Base-by-base conservation (phyloP, 2,329 filamentous ascomycete genomes). In the Fusarium sublunatum region DNA sequence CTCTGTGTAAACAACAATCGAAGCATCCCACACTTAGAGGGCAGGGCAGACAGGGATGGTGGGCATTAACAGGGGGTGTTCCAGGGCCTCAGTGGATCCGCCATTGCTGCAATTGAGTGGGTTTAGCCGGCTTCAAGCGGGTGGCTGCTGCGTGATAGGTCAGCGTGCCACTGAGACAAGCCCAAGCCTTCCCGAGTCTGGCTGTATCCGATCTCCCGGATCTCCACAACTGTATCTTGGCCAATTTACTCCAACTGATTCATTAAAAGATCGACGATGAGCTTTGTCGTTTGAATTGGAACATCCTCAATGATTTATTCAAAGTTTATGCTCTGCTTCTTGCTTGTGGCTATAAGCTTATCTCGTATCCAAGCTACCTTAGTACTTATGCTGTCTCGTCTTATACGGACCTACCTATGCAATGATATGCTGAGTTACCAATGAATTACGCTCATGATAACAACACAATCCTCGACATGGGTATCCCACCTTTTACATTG, bases 1-100 rank as follows among this genome's bases (percentile, higher is more conserved):
- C 52, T 67, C 57, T 60, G 53, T 45, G 68, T 70, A 71, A 70
- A 70, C 68, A 70, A 70, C 36, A 53, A 35, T 55, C 34, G 39
- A 49, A 48, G 50, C 34, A 48, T 63, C 59, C 59, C 63, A 43
- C 53, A 67, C 69, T 71, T 71, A 3, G 19, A 19, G 19, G 19
- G 19, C 65, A 70, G 35, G 42, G 41, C 15, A 19, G 19, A 3
- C 38, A 60, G 47, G 55, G 40, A 39, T 42, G 42, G 25, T 35
- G 50, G 53, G 53, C 11, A 24, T n/a, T 38, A 42, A 64, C 63
- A 64, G 59, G 53, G 63, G 63, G 7, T 25, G 11, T 45, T 40
- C 38, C 52, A 65, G 55, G 43, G 46, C 53, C 57, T 39, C 31
- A 52, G 42, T 59, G 62, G 62, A 36, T 53, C 53, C 29, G 12